Percentiles rank a stretch among this genome's conserved stretches.
Conservation (phyloP, 31 red algal species). For the Odonthalia washingtoniensis region DNA sequence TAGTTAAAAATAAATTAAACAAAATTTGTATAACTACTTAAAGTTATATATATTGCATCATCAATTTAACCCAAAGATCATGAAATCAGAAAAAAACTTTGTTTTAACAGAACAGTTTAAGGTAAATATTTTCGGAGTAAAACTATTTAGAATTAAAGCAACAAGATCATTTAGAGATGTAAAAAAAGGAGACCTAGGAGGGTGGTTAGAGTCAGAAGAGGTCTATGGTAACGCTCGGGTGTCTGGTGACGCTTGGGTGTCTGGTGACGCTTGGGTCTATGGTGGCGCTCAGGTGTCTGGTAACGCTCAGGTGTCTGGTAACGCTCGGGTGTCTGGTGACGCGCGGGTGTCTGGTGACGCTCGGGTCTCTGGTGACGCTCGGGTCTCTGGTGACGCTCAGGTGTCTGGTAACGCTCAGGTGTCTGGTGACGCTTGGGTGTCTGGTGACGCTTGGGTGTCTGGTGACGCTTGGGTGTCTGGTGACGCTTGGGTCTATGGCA, state of each 20-base stretch:
- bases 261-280: not conserved
- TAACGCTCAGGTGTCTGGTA: conserved; percentile 7
- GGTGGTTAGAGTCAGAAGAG: conserved; percentile 6
- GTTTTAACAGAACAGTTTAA: too few species aligned
- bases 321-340: not conserved
- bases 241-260: conserved; percentile 2
- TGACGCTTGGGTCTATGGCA: not conserved
- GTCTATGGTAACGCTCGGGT: not conserved
- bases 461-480: not conserved
- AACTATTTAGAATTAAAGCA: too few species aligned
- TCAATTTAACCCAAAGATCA: too few species aligned
- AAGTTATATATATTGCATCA: too few species aligned
- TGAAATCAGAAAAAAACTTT: too few species aligned
- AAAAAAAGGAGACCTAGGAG: conserved; percentile 20
- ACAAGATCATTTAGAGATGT: too few species aligned
- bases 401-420: conserved; percentile 10
- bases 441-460: not conserved
- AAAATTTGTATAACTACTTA: too few species aligned
- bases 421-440: not conserved
- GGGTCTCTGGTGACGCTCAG: not conserved
- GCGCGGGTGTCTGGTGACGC: not conserved
- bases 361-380: not conserved
- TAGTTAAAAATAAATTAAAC: too few species aligned
- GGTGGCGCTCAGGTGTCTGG: conserved; percentile 1
- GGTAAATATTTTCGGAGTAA: too few species aligned